A percentile compares a stretch with the other conserved stretches of the same genome.
phyloP scores from a whole-genome alignment of 2,329 filamentous ascomycete species.

The Ceratocystis cacaofunesta region DNA sequence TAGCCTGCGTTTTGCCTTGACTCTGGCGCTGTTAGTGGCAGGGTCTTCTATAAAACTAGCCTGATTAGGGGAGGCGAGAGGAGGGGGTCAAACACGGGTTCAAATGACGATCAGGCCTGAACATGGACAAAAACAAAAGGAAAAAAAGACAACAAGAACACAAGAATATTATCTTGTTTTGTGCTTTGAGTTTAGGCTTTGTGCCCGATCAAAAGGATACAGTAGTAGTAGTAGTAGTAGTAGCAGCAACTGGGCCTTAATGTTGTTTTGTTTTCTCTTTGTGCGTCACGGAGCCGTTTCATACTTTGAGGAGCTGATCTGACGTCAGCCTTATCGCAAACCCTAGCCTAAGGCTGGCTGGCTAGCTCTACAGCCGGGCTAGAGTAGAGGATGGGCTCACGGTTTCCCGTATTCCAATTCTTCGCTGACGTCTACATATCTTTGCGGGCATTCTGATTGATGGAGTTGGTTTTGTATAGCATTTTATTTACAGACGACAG shows the following conservation, averaged over 20 bases:
- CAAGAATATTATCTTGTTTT: not conserved
- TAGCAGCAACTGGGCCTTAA: not conserved
- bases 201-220: not conserved
- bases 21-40: not conserved
- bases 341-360: not conserved
- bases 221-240: no score
- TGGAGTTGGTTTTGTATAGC: not conserved
- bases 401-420: no score
- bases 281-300: not conserved
- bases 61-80: not conserved
- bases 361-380: not conserved
- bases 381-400: no score
- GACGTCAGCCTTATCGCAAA: not conserved
- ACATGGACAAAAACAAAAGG: not conserved
- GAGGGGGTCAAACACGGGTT: not conserved
- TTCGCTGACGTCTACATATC: no score
- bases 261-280: not conserved
- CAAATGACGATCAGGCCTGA: not conserved
- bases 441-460: not conserved
- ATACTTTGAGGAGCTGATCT: not conserved
- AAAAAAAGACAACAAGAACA: not conserved
- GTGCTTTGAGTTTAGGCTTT: not conserved
- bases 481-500: not conserved
- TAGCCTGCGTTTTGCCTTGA: not conserved
- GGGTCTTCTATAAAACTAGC: not conserved